These are phyloP conservation scores for Cyclotella cryptica DNA, from an alignment of 108 stramenopile species.

Conservation along the genomic window DNA sequence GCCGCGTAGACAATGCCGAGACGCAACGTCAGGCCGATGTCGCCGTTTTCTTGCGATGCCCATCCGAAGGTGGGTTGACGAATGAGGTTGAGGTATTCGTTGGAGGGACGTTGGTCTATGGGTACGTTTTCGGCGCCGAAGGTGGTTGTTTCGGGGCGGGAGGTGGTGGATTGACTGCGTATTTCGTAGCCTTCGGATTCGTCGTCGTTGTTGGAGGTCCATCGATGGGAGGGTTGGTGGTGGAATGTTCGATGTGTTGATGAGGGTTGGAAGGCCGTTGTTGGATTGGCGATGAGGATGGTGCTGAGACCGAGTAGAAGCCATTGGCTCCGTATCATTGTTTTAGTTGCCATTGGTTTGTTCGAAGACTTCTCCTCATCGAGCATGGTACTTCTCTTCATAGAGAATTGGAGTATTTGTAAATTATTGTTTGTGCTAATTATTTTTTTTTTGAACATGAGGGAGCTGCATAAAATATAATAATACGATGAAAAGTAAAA, in stretches of 20 bases:
- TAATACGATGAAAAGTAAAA: too few species aligned
- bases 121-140: slow-evolving; percentile 89
- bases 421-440: too few species aligned
- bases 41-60: slow-evolving; percentile 68
- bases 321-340: neutral
- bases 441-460: too few species aligned
- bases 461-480: too few species aligned
- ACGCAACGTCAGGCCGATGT: slow-evolving; percentile 45
- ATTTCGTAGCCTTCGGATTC: slow-evolving; percentile 47
- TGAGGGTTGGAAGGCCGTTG: neutral
- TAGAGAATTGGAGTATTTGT: too few species aligned
- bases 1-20: slow-evolving; percentile 58
- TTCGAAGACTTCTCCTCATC: too few species aligned
- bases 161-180: neutral
- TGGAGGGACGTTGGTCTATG: slow-evolving; percentile 78
- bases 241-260: neutral
- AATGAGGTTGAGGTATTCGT: slow-evolving; percentile 82
- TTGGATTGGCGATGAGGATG: neutral
- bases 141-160: slow-evolving; percentile 59
- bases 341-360: too few species aligned
- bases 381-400: too few species aligned
- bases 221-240: neutral
- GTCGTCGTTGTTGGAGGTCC: neutral
- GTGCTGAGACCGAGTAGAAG: neutral
- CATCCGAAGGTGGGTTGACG: slow-evolving; percentile 79